Evolutionary conservation across 2,329 filamentous ascomycete genomes (phyloP), one percentile per base, ranked within the genome.

Genomic region (Leptographium lundbergii): DNA sequence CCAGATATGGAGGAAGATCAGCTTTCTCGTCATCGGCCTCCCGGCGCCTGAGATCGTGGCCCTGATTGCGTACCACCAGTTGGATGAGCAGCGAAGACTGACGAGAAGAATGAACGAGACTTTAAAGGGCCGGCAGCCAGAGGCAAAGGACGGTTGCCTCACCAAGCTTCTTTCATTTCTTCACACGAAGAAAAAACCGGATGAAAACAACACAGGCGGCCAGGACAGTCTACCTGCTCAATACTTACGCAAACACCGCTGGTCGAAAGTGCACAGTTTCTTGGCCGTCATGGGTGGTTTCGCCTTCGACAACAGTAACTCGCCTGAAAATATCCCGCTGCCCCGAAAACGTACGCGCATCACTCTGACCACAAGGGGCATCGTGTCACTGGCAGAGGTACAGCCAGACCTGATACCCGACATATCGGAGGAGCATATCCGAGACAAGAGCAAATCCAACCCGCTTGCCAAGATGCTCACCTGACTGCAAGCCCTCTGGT

Each of bases 401-500:
- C 6, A 22, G 52, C 52, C 52, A 2, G n/a, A 25, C 52, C 36
- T 54, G 52, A 24, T 54, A 13, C 52, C 52, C 13, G 52, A 54
- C 45, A 14, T 57, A 10, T 57, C 56, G 4, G 47, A n/a, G 4
- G 56, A 14, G 22, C 32, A 36, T 22, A 58, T 58, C 50, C 48
- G 48, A 36, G 70, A 71, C 57, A 69, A 69, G 59, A 70, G 67
- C 60, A 71, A 71, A 57, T 63, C 65, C 24, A 66, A 69, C 55
- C 56, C 56, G 2, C 64, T 71, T 24, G 63, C 68, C 25, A 70
- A 71, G 59, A 60, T 63, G 1, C 60, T 74, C 9, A 67, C 69
- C 2, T 65, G 65, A 32, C 36, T 72, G 3, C 72, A 73, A 62
- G 69, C 68, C 1, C 57, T 62, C 25, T 74, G 71, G 71, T 70